Evolutionary conservation across 2,329 filamentous ascomycete genomes (phyloP), one percentile per base, ranked within the genome.

Genomic region (Colletotrichum chrysophilum): DNA sequence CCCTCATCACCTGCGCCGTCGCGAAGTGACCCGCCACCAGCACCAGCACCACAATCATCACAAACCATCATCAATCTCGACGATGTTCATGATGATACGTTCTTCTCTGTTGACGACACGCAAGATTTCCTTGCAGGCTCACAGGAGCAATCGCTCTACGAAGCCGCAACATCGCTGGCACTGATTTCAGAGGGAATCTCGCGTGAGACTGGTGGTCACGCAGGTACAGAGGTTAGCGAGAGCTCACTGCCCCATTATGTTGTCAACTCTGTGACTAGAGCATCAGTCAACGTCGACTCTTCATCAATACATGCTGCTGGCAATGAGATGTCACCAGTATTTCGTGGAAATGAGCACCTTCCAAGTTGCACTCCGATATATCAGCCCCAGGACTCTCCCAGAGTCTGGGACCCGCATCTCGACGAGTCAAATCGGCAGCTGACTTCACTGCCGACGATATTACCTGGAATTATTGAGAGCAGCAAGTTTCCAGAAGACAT

Each of bases 401-500:
- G 52, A 16, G 21, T 28, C 9, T 60, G 66, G 66, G 66, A 28
- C 8, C n/a, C 4, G 18, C 13, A 66, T 21, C 8, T 9, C 0
- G 26, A 30, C 12, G 55, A 70, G 14, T 36, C 56, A 26, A 34
- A 28, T 14, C 34, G 24, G 18, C 60, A n/a, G 28, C 34, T 64
- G 38, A 30, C 18, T 18, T 55, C 68, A 6, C 38, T 64, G 13
- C 65, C 32, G 18, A 32, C 18, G 2, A 56, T 64, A 8, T 66
- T 66, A 5, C 14, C 30, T 12, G 71, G 71, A 3, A 26, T 74
- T 8, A n/a, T 74, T 1, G 71, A 74, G 8, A 74, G 66, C 32
- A 60, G 56, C 32, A 74, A 74, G 24, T 74, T 74, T 26, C 7
- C 71, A 24, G 65, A 74, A 13, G 71, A 74, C 58, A 64, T 65